phyloP scores from a whole-genome alignment of 371 early-diverging fungal species.

The Gilbertella persicaria region DNA sequence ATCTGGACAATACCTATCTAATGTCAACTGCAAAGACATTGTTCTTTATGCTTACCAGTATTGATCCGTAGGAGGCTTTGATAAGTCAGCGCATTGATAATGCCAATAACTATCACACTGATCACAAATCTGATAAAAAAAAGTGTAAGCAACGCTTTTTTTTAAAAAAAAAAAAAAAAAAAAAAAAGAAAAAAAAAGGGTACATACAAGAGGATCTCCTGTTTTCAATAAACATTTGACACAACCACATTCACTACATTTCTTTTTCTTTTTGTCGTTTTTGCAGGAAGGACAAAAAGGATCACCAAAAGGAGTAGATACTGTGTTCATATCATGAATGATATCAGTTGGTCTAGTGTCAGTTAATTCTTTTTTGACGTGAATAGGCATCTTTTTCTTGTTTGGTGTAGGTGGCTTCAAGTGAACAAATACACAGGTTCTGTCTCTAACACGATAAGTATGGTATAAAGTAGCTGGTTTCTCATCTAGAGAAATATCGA shows the following conservation, averaged over 20 bases:
- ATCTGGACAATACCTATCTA: slow-evolving; percentile 50
- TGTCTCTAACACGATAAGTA: slow-evolving; percentile 29
- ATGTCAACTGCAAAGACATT: not conserved
- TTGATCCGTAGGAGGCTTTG: slow-evolving; percentile 42
- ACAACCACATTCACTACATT: slow-evolving; percentile 60
- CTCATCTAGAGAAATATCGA: slow-evolving; percentile 20
- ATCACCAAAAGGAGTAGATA: slow-evolving; percentile 7
- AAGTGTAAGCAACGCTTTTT: not conserved
- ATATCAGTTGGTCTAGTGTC: not conserved
- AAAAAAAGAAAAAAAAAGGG: not conserved
- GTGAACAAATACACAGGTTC: slow-evolving; percentile 26
- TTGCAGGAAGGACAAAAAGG: slow-evolving; percentile 34
- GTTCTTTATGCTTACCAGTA: slow-evolving; percentile 35
- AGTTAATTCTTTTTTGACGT: not conserved
- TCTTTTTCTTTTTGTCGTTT: slow-evolving; percentile 44
- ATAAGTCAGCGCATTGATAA: slow-evolving; percentile 46
- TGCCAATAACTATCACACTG: slow-evolving; percentile 63
- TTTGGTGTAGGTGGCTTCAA: not conserved
- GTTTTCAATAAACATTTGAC: slow-evolving; percentile 48
- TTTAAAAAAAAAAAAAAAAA: not conserved
- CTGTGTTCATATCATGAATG: not conserved
- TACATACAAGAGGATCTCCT: slow-evolving; percentile 52
- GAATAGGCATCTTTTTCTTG: slow-evolving; percentile 2
- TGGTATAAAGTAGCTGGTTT: slow-evolving; percentile 16
- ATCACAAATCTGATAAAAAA: slow-evolving; percentile 47